These are phyloP conservation scores for Talaromyces sp. DNA, from an alignment of 2,329 filamentous ascomycete genomes.

Conservation along the genomic window DNA sequence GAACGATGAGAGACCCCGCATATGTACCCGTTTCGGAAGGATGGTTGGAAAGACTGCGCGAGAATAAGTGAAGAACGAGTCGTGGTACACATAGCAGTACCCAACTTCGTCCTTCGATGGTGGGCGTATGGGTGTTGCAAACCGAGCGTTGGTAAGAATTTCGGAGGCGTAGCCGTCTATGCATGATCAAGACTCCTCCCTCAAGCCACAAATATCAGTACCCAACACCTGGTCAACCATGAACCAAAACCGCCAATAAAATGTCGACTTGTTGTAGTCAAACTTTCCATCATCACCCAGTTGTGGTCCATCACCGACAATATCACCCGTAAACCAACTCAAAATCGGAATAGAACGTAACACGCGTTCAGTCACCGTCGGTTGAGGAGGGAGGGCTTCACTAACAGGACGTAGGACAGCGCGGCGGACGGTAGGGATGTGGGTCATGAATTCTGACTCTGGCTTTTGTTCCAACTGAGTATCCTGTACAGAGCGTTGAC, in stretches of 20 bases:
- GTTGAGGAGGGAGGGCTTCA: slow-evolving; percentile 68
- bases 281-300: slow-evolving; percentile 53
- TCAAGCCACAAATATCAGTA: slow-evolving; percentile 62
- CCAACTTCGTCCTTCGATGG: neutral
- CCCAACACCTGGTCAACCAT: slow-evolving; percentile 57
- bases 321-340: slow-evolving; percentile 65
- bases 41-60: neutral
- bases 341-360: slow-evolving; percentile 67
- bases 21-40: neutral
- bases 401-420: slow-evolving; percentile 66
- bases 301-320: slow-evolving; percentile 48
- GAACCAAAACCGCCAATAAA: slow-evolving; percentile 62
- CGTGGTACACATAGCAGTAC: neutral
- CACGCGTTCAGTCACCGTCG: slow-evolving; percentile 63
- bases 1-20: neutral
- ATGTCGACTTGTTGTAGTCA: slow-evolving; percentile 65
- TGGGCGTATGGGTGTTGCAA: neutral
- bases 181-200: slow-evolving; percentile 46
- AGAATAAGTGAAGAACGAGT: neutral
- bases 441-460: slow-evolving; percentile 50
- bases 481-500: slow-evolving; percentile 32
- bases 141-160: no score
- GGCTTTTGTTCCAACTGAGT: slow-evolving; percentile 37
- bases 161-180: no score
- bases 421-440: slow-evolving; percentile 66